These are phyloP conservation scores for Phytophthora pisi DNA, from an alignment of 352 stramenopile genomes.

Conservation along the genomic window DNA sequence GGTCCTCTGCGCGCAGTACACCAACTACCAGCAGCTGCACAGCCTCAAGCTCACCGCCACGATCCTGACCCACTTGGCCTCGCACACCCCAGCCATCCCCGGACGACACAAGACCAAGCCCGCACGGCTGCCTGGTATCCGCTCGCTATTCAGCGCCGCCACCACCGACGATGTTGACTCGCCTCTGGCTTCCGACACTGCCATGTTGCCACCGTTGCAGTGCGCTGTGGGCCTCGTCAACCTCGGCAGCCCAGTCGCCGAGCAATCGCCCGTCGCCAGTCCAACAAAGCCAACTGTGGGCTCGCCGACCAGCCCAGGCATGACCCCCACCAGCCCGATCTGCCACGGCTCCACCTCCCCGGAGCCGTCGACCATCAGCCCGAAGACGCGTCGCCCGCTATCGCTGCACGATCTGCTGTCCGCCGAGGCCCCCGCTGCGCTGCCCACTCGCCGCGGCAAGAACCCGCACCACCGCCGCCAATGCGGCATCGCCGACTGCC, in stretches of 20 bases:
- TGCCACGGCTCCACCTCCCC: not conserved
- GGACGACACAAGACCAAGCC: conserved; percentile 20
- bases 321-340: conserved; percentile 23
- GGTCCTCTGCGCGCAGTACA: conserved; percentile 27
- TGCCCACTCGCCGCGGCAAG: conserved; percentile 20
- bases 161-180: not conserved
- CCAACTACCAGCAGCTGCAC: conserved; percentile 25
- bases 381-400: conserved; percentile 51
- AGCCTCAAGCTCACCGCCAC: conserved; percentile 37
- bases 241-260: conserved; percentile 8
- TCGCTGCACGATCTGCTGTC: conserved; percentile 64
- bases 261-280: conserved; percentile 16
- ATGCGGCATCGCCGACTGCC: conserved; percentile 59
- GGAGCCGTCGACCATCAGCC: conserved; percentile 7
- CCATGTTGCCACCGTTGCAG: conserved; percentile 30
- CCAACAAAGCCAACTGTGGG: conserved; percentile 32
- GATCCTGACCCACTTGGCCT: conserved; percentile 32
- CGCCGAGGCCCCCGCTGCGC: conserved; percentile 20
- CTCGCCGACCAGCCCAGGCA: conserved; percentile 41
- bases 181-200: not conserved
- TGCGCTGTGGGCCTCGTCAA: conserved; percentile 25
- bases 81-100: conserved; percentile 26
- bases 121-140: conserved; percentile 26
- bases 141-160: conserved; percentile 18
- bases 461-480: conserved; percentile 57